A percentile compares a stretch with the other conserved stretches of the same genome.
Conservation (phyloP, 2,329 filamentous ascomycete genomes). For the Parasarocladium wereldwijsianum region DNA sequence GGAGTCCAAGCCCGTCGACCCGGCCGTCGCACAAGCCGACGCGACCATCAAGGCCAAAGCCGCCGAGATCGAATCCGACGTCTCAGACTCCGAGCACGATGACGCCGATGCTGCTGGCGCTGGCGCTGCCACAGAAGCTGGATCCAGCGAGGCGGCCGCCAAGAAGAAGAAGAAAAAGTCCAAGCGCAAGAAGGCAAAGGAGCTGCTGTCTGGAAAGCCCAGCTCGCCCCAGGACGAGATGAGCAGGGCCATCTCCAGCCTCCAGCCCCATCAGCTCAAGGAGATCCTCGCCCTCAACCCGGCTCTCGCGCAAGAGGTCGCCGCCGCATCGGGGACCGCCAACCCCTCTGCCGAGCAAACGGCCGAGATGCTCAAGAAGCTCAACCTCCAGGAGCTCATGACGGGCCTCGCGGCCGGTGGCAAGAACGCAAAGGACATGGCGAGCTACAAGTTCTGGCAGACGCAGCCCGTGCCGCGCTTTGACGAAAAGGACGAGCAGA, state of each 20-base stretch:
- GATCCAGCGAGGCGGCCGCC: slow-evolving; percentile 12
- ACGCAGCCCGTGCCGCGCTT: slow-evolving; percentile 92
- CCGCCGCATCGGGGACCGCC: slow-evolving; percentile 17
- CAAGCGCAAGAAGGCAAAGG: slow-evolving; percentile 47
- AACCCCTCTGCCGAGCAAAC: slow-evolving; percentile 26
- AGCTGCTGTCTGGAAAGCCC: slow-evolving; percentile 22
- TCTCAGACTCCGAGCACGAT: slow-evolving; percentile 20
- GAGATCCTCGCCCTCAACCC: slow-evolving; percentile 61
- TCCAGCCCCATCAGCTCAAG: slow-evolving; percentile 42
- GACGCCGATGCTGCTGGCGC: slow-evolving; percentile 16
- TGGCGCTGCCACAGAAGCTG: slow-evolving; percentile 12
- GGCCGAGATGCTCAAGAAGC: slow-evolving; percentile 40
- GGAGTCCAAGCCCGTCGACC: slow-evolving; percentile 48
- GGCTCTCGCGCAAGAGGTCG: slow-evolving; percentile 48
- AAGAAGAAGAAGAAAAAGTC: slow-evolving; percentile 51
- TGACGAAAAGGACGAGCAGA: slow-evolving; percentile 37
- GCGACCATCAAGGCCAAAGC: slow-evolving; percentile 30
- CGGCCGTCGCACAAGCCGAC: slow-evolving; percentile 31
- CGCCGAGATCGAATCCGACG: slow-evolving; percentile 29
- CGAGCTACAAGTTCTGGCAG: slow-evolving; percentile 95
- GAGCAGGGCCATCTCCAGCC: slow-evolving; percentile 35
- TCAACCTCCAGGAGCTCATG: slow-evolving; percentile 58
- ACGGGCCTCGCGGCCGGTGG: slow-evolving; percentile 61
- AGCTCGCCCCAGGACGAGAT: slow-evolving; percentile 23
- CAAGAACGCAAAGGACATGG: slow-evolving; percentile 94